A percentile compares a stretch with the other conserved stretches of the same genome.
phyloP scores from a whole-genome alignment of 257 asterid genomes.

The Nicotiana tomentosiformis region DNA sequence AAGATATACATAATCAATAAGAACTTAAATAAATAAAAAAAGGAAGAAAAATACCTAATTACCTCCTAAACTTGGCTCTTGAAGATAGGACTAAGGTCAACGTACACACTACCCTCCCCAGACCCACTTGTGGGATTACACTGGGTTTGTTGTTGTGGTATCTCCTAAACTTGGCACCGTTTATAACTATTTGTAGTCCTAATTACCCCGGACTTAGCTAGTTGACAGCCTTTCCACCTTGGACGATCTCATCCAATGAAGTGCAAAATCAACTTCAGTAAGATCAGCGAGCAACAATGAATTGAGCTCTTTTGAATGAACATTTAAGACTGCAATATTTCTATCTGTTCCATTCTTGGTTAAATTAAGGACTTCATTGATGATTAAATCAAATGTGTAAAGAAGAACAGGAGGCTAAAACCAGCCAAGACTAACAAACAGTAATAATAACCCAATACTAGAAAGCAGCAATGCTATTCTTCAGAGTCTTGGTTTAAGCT shows the following conservation, averaged over 20 bases:
- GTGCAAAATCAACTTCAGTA: background rate
- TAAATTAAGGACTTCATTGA: background rate
- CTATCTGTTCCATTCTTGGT: background rate
- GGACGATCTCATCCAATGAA: no score
- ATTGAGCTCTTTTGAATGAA: background rate
- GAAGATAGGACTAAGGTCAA: no score
- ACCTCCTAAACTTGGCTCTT: no score
- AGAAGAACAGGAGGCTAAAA: background rate
- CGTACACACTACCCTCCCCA: no score
- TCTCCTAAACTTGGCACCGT: no score
- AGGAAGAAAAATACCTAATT: no score
- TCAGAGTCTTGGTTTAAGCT: background rate
- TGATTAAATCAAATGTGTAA: background rate
- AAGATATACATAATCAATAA: no score
- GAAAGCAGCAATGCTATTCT: background rate
- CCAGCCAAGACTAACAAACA: background rate
- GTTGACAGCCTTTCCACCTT: no score
- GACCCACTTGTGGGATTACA: no score
- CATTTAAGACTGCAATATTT: background rate
- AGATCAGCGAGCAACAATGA: background rate
- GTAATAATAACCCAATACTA: background rate
- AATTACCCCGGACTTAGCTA: no score
- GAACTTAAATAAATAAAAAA: background rate
- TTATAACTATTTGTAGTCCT: no score
- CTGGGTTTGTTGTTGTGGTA: no score